These are phyloP conservation scores for Anastatica hierochuntica DNA, from an alignment of 345 rosid genomes.

Conservation along the genomic window DNA sequence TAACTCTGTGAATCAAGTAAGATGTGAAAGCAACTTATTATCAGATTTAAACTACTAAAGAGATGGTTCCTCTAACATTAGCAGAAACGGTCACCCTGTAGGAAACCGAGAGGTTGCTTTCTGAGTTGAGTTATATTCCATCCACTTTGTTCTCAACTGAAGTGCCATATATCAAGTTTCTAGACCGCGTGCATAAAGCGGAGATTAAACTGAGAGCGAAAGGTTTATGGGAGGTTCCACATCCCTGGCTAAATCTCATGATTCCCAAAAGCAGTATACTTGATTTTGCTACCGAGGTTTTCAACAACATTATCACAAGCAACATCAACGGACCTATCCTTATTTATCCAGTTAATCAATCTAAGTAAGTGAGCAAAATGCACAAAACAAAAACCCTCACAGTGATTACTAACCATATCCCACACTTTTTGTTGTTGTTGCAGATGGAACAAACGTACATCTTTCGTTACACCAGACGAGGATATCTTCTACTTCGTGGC, in stretches of 20 bases:
- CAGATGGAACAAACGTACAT: conserved; percentile 84
- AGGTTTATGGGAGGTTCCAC: conserved; percentile 91
- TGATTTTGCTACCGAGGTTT: conserved; percentile 49
- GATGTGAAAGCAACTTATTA: background rate
- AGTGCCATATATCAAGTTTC: conserved; percentile 66
- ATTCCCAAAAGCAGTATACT: conserved; percentile 55
- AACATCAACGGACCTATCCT: conserved; percentile 81
- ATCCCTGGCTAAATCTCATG: conserved; percentile 93
- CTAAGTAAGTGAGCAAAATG: conserved; percentile 42
- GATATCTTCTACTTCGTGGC: conserved; percentile 69
- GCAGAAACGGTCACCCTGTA: conserved; percentile 22
- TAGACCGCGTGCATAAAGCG: conserved; percentile 68
- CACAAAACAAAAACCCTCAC: no score
- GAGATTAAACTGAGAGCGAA: conserved; percentile 61
- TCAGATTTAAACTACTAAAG: background rate
- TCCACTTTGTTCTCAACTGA: conserved; percentile 62
- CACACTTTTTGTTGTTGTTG: conserved; percentile 21
- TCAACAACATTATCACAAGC: conserved; percentile 54
- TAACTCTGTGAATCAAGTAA: conserved; percentile 42
- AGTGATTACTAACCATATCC: background rate
- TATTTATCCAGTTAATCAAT: conserved; percentile 73
- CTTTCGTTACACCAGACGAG: conserved; percentile 67
- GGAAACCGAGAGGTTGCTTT: conserved; percentile 45
- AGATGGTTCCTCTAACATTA: conserved; percentile 20
- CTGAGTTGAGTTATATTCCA: conserved; percentile 54